phyloP scores from a whole-genome alignment of 108 stramenopile species.

The Pelagomonas calceolata region DNA sequence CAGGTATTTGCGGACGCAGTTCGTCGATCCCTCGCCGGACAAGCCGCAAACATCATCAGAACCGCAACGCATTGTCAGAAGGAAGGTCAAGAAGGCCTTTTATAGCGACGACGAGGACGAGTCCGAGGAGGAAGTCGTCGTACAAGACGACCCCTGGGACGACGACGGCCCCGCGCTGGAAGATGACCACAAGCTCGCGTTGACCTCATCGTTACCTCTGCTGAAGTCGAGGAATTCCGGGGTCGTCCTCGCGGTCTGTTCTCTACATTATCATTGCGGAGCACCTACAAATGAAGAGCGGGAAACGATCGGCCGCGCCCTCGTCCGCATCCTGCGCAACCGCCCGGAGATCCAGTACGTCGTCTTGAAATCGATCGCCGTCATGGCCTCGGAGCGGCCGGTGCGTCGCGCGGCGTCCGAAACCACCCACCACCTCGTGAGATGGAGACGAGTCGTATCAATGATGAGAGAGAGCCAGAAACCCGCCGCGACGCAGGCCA shows the following conservation, averaged over 20 bases:
- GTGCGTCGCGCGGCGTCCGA: no score
- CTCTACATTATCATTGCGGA: constrained; percentile 83
- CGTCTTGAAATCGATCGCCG: constrained; percentile 75
- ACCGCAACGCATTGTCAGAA: constrained; percentile 36
- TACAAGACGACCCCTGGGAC: constrained; percentile 6
- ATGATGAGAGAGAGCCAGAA: no score
- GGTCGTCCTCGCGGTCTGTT: constrained; percentile 86
- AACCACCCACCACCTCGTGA: no score
- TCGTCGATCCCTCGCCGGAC: constrained; percentile 38
- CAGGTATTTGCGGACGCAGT: constrained; percentile 80
- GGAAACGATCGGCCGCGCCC: constrained; percentile 70
- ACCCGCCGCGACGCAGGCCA: no score
- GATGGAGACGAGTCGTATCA: no score
- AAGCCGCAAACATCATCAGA: background rate
- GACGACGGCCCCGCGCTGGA: constrained; percentile 36
- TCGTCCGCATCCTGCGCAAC: constrained; percentile 87
- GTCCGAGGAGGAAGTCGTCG: constrained; percentile 66
- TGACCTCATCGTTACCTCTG: constrained; percentile 70
- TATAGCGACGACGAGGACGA: constrained; percentile 96
- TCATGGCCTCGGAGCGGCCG: constrained; percentile 75
- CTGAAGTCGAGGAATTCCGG: constrained; percentile 84
- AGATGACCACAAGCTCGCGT: constrained; percentile 76
- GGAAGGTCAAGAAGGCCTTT: constrained; percentile 81
- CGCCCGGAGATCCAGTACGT: constrained; percentile 92
- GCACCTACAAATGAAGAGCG: constrained; percentile 47